Evolutionary conservation across 768 basidiomycete species (phyloP), one percentile per base, ranked within the genome.

Genomic region (Leccinum truebloodii): DNA sequence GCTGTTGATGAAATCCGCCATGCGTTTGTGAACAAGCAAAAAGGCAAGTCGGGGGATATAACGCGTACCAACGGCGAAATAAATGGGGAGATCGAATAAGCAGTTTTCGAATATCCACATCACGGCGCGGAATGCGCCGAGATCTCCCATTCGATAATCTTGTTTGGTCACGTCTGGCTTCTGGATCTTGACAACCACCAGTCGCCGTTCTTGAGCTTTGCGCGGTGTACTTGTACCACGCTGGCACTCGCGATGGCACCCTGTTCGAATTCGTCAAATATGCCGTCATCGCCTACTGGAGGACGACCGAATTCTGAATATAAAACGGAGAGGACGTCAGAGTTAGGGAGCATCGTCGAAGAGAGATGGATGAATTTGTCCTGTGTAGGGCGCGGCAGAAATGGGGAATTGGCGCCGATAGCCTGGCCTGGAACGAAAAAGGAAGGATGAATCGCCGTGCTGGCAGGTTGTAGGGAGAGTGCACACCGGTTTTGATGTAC

Each of bases 141-240:
- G 77, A 69, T 94, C 26, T 26, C 26, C 26, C 26, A 28, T 28
- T 28, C 1, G 26, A 28, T 28, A 28, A 28, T 28, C 92, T 76
- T 97, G 95, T 65, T 84, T 91, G 54, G 81, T 81, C 8, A 97
- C 91, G 34, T 87, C 89, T 2, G 93, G 94, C 68, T 95, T 96
- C 77, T 97, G 94, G 22, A 92, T 80, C 77, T 98, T 98, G 62
- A 98, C 95, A 0, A 95, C 95, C 2, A 98, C 84, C 89, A 89
- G 37, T 82, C 77, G 34, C 73, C 76, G 24, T 59, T 71, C 64
- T 77, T 80, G 46, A 88, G 69, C n/a, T 74, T 78, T 6, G 95
- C 95, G 49, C 82, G 81, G 70, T 97, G 95, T 0, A 97, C 95
- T 71, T 97, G 95, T 0, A 95, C 95, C 59, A 98, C n/a, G n/a